phyloP scores from a whole-genome alignment of 441 rosid species.

The Cnidoscolus chayamansa region DNA sequence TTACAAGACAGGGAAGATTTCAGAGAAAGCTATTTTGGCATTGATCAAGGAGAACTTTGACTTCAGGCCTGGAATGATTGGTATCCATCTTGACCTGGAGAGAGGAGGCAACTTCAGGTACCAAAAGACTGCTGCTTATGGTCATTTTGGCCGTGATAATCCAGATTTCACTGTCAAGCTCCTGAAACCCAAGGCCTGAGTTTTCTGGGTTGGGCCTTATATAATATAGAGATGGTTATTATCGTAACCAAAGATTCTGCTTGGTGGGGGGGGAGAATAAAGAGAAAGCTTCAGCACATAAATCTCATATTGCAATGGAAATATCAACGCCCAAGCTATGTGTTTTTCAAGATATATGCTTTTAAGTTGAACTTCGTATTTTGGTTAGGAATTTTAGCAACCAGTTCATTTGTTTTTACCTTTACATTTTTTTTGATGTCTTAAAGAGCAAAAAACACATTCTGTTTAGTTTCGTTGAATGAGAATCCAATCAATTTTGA shows the following conservation, averaged over 20 bases:
- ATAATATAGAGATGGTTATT: slow-evolving; percentile 30
- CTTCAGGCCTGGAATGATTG: slow-evolving; percentile 78
- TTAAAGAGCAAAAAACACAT: no score
- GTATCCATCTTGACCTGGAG: slow-evolving; percentile 58
- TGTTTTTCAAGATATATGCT: slow-evolving; percentile 10
- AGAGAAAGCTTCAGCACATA: slow-evolving; percentile 17
- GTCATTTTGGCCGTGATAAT: slow-evolving; percentile 66
- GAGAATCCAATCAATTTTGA: not conserved
- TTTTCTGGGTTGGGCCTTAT: slow-evolving; percentile 13
- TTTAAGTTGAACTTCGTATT: slow-evolving; percentile 7
- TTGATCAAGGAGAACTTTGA: slow-evolving; percentile 63
- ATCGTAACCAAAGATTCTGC: slow-evolving; percentile 25
- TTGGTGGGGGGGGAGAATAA: not conserved
- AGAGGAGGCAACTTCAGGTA: slow-evolving; percentile 66
- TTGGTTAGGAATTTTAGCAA: not conserved
- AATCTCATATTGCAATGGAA: not conserved
- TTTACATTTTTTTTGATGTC: not conserved
- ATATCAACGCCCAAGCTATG: slow-evolving; percentile 1
- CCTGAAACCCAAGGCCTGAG: slow-evolving; percentile 59
- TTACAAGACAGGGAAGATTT: slow-evolving; percentile 62
- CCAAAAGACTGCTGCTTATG: slow-evolving; percentile 70
- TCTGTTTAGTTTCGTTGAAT: no score
- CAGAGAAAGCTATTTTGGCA: slow-evolving; percentile 50
- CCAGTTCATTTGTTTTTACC: slow-evolving; percentile 2
- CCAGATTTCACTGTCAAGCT: slow-evolving; percentile 60